phyloP scores from a whole-genome alignment of 2,329 filamentous ascomycete species.

The Cladophialophora psammophila region DNA sequence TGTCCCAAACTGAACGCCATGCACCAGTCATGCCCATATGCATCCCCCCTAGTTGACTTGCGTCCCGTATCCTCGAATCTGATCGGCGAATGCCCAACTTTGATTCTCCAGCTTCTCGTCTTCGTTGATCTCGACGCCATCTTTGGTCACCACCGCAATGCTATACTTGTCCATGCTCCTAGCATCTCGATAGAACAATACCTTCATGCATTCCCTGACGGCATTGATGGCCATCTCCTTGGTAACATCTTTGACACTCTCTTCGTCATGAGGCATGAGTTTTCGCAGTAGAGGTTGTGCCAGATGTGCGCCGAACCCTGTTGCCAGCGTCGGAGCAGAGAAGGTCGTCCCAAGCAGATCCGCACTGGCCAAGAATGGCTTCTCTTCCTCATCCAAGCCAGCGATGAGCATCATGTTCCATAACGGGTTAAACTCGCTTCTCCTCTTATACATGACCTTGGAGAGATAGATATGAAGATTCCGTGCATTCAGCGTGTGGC shows the following conservation, averaged over 20 bases:
- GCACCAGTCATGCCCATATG: conserved; percentile 20
- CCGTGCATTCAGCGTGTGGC: conserved; percentile 75
- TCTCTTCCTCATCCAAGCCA: conserved; percentile 78
- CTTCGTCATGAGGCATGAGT: conserved; percentile 82
- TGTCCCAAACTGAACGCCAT: conserved; percentile 6
- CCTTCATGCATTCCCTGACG: conserved; percentile 96
- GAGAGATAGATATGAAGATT: conserved; percentile 96
- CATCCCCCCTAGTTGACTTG: conserved; percentile 62
- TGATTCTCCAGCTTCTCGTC: conserved; percentile 89
- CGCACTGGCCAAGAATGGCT: conserved; percentile 89
- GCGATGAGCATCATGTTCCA: conserved; percentile 96
- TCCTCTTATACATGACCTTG: conserved; percentile 94
- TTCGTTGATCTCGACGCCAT: conserved; percentile 81
- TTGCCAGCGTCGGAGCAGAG: conserved; percentile 84
- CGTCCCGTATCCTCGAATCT: conserved; percentile 92
- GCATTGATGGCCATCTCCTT: conserved; percentile 81
- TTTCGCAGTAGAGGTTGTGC: conserved; percentile 90
- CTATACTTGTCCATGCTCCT: conserved; percentile 91
- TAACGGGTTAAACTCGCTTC: conserved; percentile 93
- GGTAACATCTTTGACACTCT: conserved; percentile 68
- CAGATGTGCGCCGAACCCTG: conserved; percentile 90
- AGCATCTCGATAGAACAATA: conserved; percentile 95
- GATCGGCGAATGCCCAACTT: conserved; percentile 97
- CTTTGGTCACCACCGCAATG: conserved; percentile 86
- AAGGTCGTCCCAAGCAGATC: conserved; percentile 95